Conservation (phyloP, 805 yeast genomes). For the Candida taoyuanica region DNA sequence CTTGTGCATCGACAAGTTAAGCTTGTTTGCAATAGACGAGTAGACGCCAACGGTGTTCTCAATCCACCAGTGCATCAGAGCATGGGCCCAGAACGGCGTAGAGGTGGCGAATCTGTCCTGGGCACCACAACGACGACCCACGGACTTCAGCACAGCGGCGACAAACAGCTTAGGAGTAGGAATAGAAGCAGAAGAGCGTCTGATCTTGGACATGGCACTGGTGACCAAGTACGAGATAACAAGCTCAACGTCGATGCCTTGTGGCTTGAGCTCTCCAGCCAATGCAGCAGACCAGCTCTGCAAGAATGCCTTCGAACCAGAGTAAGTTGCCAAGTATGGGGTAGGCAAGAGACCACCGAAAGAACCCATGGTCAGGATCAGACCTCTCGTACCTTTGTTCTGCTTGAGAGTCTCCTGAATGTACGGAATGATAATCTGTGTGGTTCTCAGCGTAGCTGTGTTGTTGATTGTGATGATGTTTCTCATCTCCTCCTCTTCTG, state of each 20-base stretch:
- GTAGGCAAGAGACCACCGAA: conserved; percentile 94
- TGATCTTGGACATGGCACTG: conserved; percentile 92
- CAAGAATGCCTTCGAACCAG: conserved; percentile 93
- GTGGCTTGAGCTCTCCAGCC: conserved; percentile 71
- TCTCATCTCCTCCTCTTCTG: conserved; percentile 66
- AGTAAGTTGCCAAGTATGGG: conserved; percentile 86
- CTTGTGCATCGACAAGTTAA: conserved; percentile 75
- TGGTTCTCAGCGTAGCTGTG: conserved; percentile 75
- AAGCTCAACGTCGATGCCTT: conserved; percentile 79
- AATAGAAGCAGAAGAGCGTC: conserved; percentile 64
- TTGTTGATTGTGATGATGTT: conserved; percentile 83
- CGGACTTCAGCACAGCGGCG: conserved; percentile 54
- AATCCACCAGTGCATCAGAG: conserved; percentile 79
- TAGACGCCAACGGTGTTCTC: conserved; percentile 79
- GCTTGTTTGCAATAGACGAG: conserved; percentile 59
- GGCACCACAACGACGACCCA: conserved; percentile 88
- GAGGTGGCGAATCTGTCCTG: conserved; percentile 82
- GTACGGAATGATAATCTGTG: conserved; percentile 74
- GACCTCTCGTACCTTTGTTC: conserved; percentile 49
- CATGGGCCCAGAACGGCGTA: conserved; percentile 95
- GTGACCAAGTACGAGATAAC: conserved; percentile 87
- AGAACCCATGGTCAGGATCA: conserved; percentile 92
- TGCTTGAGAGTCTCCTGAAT: conserved; percentile 49
- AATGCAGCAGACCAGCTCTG: conserved; percentile 90
- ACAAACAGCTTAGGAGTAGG: conserved; percentile 86